Evolutionary conservation across 345 rosid genomes (phyloP), one percentile per base, ranked within the genome.

Genomic region (Citrus glauca): DNA sequence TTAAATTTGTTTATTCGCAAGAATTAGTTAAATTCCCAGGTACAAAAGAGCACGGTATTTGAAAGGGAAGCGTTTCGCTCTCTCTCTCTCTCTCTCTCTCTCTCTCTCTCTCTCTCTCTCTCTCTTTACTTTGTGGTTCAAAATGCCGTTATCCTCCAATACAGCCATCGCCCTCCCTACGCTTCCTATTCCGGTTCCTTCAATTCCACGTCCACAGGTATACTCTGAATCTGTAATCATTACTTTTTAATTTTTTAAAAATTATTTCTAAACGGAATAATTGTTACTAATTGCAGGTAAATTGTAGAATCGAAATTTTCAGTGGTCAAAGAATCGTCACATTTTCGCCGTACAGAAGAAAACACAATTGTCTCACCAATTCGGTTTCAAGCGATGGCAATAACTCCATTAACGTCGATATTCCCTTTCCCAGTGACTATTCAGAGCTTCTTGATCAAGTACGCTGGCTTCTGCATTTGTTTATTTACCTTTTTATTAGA

Each of bases 381-480:
- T 77, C 86, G 33, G 89, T 75, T 76, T 84, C 92, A 42, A 83
- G 88, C 74, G 76, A 82, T 2, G 81, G 76, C 28, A 83, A 77
- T 72, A 56, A 89, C 60, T 82, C 87, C 2, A 66, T 82, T 69
- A 88, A 85, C 65, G 33, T 40, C n/a, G 90, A 93, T 71, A 81
- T 85, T 63, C 90, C 90, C 0, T 93, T 95, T 67, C 98, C 98
- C 33, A 24, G 45, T 71, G 91, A 91, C 76, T 95, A 95, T 61
- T 60, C 75, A 2, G 93, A 90, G 77, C 93, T 95, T 71, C 88
- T 95, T 78, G 81, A 80, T 64, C 98, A 93, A 85, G 98, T 95
- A 86, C 77, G 88, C 42, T 66, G 69, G 38, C 61, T 50, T 50
- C 4, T 4, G 1, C 55, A 3, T 50, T 50, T 50, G 13, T 45